A percentile compares a stretch with the other conserved stretches of the same genome.
Conservation (phyloP, 2,329 filamentous ascomycete species). For the Tricladium varicosporioides region DNA sequence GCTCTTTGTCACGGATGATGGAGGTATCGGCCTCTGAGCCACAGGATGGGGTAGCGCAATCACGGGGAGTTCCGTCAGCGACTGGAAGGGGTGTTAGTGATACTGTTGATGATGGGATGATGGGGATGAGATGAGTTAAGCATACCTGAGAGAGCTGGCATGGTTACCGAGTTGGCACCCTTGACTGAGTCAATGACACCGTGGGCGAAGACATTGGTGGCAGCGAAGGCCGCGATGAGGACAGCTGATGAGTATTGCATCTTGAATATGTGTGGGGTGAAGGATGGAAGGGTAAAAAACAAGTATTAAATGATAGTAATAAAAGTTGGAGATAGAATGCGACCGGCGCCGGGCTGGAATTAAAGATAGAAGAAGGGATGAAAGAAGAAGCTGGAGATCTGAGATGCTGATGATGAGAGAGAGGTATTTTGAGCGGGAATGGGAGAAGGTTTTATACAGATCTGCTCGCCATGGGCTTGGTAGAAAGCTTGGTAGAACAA, state of each 20-base stretch:
- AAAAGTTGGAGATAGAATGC: conserved; percentile 18
- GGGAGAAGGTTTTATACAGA: conserved; percentile 27
- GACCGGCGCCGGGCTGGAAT: conserved; percentile 29
- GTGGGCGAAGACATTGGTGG: conserved; percentile 51
- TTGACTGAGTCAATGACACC: conserved; percentile 54
- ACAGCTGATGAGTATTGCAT: conserved; percentile 48
- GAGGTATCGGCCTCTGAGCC: conserved; percentile 69
- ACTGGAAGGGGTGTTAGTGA: conserved; percentile 38
- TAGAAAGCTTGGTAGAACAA: conserved; percentile 22
- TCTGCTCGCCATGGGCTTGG: not conserved
- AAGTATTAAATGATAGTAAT: conserved; percentile 12
- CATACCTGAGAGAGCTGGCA: conserved; percentile 57
- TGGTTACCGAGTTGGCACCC: conserved; percentile 58
- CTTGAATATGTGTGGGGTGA: conserved; percentile 31
- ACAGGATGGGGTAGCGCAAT: conserved; percentile 59
- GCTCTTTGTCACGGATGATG: conserved; percentile 63
- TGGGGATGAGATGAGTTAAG: not conserved
- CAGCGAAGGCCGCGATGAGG: conserved; percentile 44
- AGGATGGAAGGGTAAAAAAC: conserved; percentile 6
- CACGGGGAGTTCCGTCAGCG: conserved; percentile 64
- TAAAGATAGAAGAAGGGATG: conserved; percentile 16
- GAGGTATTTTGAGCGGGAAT: conserved; percentile 17
- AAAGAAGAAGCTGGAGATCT: conserved; percentile 24
- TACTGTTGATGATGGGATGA: conserved; percentile 20
- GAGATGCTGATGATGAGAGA: conserved; percentile 30